Conservation (phyloP, 83 land plant genomes). For the Diphasiastrum complanatum region DNA sequence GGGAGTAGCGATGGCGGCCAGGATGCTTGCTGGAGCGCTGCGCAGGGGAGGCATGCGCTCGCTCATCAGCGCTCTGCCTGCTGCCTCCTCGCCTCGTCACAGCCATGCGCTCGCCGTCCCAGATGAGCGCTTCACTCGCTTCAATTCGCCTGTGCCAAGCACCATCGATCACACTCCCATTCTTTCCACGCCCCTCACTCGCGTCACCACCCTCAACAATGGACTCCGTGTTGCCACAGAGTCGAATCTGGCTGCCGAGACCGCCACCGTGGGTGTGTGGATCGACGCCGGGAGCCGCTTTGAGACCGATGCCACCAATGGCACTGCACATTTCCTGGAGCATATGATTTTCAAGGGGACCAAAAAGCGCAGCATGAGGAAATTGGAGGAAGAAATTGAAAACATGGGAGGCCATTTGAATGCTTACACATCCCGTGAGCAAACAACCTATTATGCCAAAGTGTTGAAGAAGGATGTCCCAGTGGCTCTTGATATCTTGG, state of each 20-base stretch:
- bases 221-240: slow-evolving; percentile 92
- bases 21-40: too few relatives aligned
- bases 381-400: slow-evolving; percentile 49
- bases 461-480: slow-evolving; percentile 32
- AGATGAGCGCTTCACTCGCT: slow-evolving; percentile 63
- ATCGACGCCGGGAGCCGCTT: slow-evolving; percentile 95
- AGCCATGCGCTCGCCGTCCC: slow-evolving; percentile 46
- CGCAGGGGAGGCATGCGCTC: too few relatives aligned
- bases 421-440: slow-evolving; percentile 56
- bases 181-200: slow-evolving; percentile 61
- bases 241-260: slow-evolving; percentile 51
- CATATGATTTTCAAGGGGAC: slow-evolving; percentile 97
- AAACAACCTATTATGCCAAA: slow-evolving; percentile 48
- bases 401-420: slow-evolving; percentile 50
- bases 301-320: slow-evolving; percentile 77
- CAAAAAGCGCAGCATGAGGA: slow-evolving; percentile 29
- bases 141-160: slow-evolving; percentile 50
- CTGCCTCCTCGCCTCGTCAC: too few relatives aligned
- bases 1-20: too few relatives aligned
- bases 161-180: slow-evolving; percentile 46
- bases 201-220: slow-evolving; percentile 70
- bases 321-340: slow-evolving; percentile 93
- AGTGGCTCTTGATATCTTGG: slow-evolving; percentile 38
- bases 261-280: slow-evolving; percentile 96
- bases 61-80: too few relatives aligned